A percentile compares a stretch with the other conserved stretches of the same genome.
These are phyloP conservation scores for Zasmidium citrigriseum DNA, from an alignment of 2,329 filamentous ascomycete species.

Conservation along the genomic window DNA sequence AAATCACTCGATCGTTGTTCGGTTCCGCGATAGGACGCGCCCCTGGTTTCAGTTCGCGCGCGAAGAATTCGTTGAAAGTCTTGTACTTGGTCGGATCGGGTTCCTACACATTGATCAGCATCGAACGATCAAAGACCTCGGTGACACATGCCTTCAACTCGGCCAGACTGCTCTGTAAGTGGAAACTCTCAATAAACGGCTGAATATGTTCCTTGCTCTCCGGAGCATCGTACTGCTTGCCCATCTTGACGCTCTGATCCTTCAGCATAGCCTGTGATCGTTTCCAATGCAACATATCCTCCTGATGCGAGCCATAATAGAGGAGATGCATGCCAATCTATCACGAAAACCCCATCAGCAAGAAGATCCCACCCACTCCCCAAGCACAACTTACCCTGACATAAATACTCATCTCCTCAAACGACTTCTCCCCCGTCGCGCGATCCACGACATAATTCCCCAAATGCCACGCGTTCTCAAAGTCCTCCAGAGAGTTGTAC, in stretches of 20 bases:
- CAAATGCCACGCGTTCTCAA: constrained; percentile 41
- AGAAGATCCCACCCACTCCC: not conserved
- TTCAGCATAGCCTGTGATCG: constrained; percentile 36
- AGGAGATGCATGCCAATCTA: constrained; percentile 45
- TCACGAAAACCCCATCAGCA: not conserved
- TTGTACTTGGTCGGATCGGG: constrained; percentile 41
- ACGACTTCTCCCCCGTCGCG: constrained; percentile 41
- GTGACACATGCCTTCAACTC: constrained; percentile 32
- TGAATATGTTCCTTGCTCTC: constrained; percentile 39
- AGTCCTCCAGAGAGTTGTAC: constrained; percentile 31
- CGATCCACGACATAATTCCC: constrained; percentile 49
- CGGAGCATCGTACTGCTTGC: constrained; percentile 42
- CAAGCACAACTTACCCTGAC: constrained; percentile 31
- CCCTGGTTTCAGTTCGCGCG: constrained; percentile 37
- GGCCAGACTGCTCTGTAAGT: constrained; percentile 32
- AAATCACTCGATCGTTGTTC: constrained; percentile 34
- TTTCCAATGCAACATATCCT: constrained; percentile 40
- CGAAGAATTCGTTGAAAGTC: constrained; percentile 49
- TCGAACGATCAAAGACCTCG: not conserved
- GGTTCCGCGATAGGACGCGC: constrained; percentile 42
- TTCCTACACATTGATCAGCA: constrained; percentile 17
- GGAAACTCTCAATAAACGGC: constrained; percentile 44
- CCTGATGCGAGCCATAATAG: constrained; percentile 44
- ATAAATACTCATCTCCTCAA: constrained; percentile 46
- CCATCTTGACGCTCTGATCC: constrained; percentile 44